Conservation (phyloP, 495 filamentous ascomycete genomes). For the Amphirosellinia nigrospora region DNA sequence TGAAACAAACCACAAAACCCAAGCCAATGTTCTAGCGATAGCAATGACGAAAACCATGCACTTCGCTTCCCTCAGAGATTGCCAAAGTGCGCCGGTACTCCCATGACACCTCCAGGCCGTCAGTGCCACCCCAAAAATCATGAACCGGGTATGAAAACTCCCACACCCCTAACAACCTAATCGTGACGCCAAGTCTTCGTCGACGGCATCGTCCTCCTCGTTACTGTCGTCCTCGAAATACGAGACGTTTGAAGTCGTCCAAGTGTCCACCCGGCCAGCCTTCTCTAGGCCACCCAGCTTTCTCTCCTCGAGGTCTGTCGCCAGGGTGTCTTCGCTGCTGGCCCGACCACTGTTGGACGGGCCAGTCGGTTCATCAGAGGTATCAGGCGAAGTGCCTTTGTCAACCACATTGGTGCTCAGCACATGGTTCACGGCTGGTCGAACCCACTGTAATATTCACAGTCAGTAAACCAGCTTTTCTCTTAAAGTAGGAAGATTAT, state of each 20-base stretch:
- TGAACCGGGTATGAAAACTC: background rate
- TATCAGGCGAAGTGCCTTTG: background rate
- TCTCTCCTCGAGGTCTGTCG: background rate
- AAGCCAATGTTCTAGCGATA: background rate
- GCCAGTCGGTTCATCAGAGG: conserved; percentile 10
- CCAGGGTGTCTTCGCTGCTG: conserved; percentile 1
- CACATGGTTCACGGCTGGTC: background rate
- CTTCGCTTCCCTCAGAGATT: background rate
- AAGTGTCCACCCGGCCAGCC: background rate
- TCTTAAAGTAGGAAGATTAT: background rate
- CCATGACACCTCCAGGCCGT: background rate
- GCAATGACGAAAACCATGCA: background rate
- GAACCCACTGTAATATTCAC: conserved; percentile 3
- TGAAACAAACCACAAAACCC: background rate
- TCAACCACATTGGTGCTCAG: background rate
- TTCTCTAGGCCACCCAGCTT: background rate
- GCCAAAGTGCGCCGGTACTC: background rate
- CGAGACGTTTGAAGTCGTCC: background rate
- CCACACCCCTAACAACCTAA: conserved; percentile 21
- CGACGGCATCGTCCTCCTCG: conserved; percentile 19
- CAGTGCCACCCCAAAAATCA: background rate
- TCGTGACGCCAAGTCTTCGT: conserved; percentile 28
- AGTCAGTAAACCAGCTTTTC: background rate
- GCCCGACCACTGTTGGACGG: background rate
- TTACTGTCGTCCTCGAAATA: background rate